Base-by-base conservation (phyloP, 139 green algal genomes). In the Closterium sp. region DNA sequence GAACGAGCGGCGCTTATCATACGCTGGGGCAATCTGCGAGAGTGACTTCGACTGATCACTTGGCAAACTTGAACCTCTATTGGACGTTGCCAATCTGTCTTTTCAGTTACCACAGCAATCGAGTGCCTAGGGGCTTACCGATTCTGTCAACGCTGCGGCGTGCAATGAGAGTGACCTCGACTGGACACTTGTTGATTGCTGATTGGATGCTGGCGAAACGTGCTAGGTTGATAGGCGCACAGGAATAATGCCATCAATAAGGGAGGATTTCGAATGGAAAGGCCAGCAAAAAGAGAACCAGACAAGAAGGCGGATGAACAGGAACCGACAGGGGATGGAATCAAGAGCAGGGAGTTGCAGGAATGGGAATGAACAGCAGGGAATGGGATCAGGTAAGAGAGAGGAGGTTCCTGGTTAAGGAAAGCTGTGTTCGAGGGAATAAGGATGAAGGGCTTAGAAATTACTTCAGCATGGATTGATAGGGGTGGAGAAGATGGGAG, bases 161-260 rank as follows among this genome's bases (percentile, higher is more conserved):
- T 32, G 81, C 81, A 2, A 86, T 86, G 81, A 86, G 81, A 9
- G 30, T 86, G n/a, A 86, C 81, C n/a, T 86, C 30, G 81, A 33
- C 81, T 33, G 30, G n/a, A 32, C 30, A 34, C 81, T 34, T 32
- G n/a, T 86, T 86, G n/a, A 33, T 33, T 34, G 30, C 30, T 32
- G 30, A 32, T 33, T 86, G 81, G 81, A 86, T 34, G n/a, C n/a
- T 86, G n/a, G n/a, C n/a, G 25, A 86, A 86, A 86, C 81, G 81
- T 86, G n/a, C 81, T 32, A 19, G 30, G 30, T 86, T 10, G 30
- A 86, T 34, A 86, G 30, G 81, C 81, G 25, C n/a, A 86, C n/a
- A 32, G 21, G 21, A 86, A 9, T 33, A 86, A 12, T 12, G 81
- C 4, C n/a, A 86, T 86, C 12, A 12, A 83, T 83, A 83, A 12